phyloP scores from a whole-genome alignment of 257 asterid species.

The Fraxinus pennsylvanica region DNA sequence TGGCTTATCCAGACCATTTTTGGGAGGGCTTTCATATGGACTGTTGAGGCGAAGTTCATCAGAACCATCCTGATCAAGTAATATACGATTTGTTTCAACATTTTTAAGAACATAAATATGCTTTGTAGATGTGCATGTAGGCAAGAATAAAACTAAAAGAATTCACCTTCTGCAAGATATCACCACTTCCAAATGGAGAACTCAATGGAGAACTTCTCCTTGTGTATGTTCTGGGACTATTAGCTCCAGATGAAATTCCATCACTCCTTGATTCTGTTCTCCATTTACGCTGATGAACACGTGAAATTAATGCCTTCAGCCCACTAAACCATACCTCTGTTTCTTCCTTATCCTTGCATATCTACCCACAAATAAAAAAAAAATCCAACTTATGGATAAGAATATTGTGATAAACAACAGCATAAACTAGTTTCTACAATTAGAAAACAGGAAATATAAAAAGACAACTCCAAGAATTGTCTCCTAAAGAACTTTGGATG shows the following conservation, averaged over 20 bases:
- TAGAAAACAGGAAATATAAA: neutral
- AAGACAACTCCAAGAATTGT: constrained; percentile 17
- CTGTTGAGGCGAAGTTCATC: constrained; percentile 72
- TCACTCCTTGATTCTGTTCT: constrained; percentile 87
- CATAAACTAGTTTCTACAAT: neutral
- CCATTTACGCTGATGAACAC: constrained; percentile 82
- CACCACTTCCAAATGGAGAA: constrained; percentile 85
- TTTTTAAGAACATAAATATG: constrained; percentile 18
- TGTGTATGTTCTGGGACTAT: constrained; percentile 81
- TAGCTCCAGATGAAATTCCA: constrained; percentile 87
- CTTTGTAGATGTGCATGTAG: neutral
- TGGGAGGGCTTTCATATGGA: constrained; percentile 85
- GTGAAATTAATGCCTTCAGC: constrained; percentile 83
- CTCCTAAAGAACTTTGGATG: constrained; percentile 13
- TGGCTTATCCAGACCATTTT: constrained; percentile 67
- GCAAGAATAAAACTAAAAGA: neutral
- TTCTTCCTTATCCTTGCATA: constrained; percentile 96
- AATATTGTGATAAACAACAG: constrained; percentile 24
- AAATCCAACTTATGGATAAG: constrained; percentile 9
- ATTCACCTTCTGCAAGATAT: constrained; percentile 74
- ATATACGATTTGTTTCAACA: constrained; percentile 27
- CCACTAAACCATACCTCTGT: constrained; percentile 99
- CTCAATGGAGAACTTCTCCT: constrained; percentile 82
- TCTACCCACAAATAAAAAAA: constrained; percentile 45
- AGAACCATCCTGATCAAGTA: constrained; percentile 60